A percentile compares a stretch with the other conserved stretches of the same genome.
Evolutionary conservation across 805 yeast species (phyloP).

Genomic region (Candida multigemmis): DNA sequence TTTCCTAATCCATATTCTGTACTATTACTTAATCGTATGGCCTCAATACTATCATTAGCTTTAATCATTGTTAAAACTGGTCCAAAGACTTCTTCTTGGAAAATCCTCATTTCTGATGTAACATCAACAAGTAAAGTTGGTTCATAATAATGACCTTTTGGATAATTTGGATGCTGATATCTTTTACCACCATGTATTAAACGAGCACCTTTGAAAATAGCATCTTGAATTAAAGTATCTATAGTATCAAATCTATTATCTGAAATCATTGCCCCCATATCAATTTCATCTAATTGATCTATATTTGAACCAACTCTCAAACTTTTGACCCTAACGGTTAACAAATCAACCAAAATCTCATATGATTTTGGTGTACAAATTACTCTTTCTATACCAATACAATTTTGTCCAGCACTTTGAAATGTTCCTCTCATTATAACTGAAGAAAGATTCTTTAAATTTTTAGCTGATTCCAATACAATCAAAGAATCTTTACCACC

Average conservation of each 20-base stretch:
- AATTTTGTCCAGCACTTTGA: slow-evolving; percentile 96
- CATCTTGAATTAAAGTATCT: slow-evolving; percentile 60
- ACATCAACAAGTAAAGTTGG: slow-evolving; percentile 89
- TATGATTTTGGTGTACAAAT: slow-evolving; percentile 70
- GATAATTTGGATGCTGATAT: slow-evolving; percentile 81
- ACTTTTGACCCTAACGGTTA: slow-evolving; percentile 47
- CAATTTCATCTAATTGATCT: slow-evolving; percentile 84
- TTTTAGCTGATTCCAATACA: slow-evolving; percentile 72
- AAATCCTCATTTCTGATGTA: slow-evolving; percentile 62
- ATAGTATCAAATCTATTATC: slow-evolving; percentile 62
- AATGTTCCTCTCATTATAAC: slow-evolving; percentile 90
- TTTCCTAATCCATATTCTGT: slow-evolving; percentile 89
- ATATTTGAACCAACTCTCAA: slow-evolving; percentile 84
- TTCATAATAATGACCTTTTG: slow-evolving; percentile 87
- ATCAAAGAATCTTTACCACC: slow-evolving; percentile 96
- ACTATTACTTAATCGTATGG: slow-evolving; percentile 69
- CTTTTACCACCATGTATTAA: slow-evolving; percentile 75
- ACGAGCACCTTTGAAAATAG: slow-evolving; percentile 75
- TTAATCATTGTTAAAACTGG: slow-evolving; percentile 78
- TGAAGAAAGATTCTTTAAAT: slow-evolving; percentile 47
- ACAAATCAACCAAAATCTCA: slow-evolving; percentile 46
- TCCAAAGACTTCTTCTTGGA: slow-evolving; percentile 89
- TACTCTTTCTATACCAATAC: slow-evolving; percentile 95
- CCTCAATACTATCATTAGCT: slow-evolving; percentile 58
- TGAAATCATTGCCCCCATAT: slow-evolving; percentile 93